These are phyloP conservation scores for Paralagenidium karlingii DNA, from an alignment of 352 stramenopile genomes.

Conservation along the genomic window DNA sequence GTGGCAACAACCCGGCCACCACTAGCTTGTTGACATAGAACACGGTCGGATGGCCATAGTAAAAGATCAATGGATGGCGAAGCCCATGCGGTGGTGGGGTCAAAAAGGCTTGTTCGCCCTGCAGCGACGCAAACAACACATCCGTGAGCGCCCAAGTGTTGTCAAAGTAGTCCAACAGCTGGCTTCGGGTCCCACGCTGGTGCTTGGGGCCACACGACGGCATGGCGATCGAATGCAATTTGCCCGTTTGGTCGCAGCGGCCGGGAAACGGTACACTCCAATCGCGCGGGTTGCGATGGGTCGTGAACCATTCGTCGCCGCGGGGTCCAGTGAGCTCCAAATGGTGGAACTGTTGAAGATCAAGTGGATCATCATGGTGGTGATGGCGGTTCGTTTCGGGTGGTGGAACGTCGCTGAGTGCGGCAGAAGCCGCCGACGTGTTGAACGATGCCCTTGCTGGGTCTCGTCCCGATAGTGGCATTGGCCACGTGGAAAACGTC, in stretches of 20 bases:
- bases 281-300: conserved; percentile 31
- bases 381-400: not conserved
- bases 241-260: conserved; percentile 18
- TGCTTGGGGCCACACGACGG: too few species aligned
- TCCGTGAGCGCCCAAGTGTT: conserved; percentile 93
- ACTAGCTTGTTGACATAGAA: conserved; percentile 97
- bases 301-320: conserved; percentile 65
- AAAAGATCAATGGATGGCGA: conserved; percentile 96
- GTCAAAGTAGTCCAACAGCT: conserved; percentile 91
- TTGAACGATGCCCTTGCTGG: conserved; percentile 1
- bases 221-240: conserved; percentile 55
- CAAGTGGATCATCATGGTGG: not conserved
- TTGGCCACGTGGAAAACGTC: not conserved
- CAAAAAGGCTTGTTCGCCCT: conserved; percentile 85
- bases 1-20: conserved; percentile 83
- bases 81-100: conserved; percentile 87
- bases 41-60: conserved; percentile 94
- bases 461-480: not conserved
- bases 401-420: too few species aligned
- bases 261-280: conserved; percentile 50
- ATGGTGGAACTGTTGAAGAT: not conserved
- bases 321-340: too few species aligned
- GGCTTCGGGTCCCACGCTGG: conserved; percentile 65
- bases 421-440: too few species aligned
- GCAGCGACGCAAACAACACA: conserved; percentile 86